Percentiles rank a stretch among this genome's conserved stretches.
Evolutionary conservation across 495 filamentous ascomycete genomes (phyloP).

Genomic region (Achaetomiella virescens): DNA sequence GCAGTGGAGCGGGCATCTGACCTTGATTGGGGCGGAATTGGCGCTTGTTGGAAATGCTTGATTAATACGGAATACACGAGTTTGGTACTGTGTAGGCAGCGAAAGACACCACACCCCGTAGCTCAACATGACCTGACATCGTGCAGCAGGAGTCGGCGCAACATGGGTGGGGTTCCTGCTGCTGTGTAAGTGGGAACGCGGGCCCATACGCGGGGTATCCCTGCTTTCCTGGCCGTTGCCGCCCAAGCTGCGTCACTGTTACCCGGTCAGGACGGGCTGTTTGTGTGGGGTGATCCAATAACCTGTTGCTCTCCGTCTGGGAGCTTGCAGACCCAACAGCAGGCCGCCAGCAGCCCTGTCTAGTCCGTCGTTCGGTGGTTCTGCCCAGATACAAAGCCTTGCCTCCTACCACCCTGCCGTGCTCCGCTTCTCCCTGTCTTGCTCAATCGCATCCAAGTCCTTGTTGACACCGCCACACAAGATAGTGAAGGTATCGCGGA

Average conservation of each 20-base stretch:
- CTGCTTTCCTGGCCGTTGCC: not conserved
- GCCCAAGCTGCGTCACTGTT: conserved; percentile 15
- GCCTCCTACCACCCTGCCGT: not conserved
- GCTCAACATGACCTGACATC: too few relatives aligned
- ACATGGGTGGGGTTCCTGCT: too few relatives aligned
- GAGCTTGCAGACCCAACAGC: not conserved
- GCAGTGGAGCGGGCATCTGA: too few relatives aligned
- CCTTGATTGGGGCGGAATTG: too few relatives aligned
- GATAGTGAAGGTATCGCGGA: not conserved
- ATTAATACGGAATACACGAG: too few relatives aligned
- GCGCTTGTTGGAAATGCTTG: too few relatives aligned
- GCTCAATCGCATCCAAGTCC: not conserved
- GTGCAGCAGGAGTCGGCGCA: too few relatives aligned
- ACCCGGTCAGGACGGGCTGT: not conserved
- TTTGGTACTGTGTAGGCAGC: too few relatives aligned
- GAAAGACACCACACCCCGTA: too few relatives aligned
- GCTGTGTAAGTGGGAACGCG: too few relatives aligned
- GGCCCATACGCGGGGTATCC: not conserved
- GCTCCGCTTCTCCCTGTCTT: not conserved
- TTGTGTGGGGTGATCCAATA: conserved; percentile 15
- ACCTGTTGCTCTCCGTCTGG: conserved; percentile 5
- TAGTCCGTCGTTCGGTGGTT: not conserved
- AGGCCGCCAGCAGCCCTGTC: not conserved
- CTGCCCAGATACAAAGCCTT: conserved; percentile 7
- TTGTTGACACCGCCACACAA: too few relatives aligned